Base-by-base conservation (phyloP, 306 rosid genomes). In the Inga laurina region DNA sequence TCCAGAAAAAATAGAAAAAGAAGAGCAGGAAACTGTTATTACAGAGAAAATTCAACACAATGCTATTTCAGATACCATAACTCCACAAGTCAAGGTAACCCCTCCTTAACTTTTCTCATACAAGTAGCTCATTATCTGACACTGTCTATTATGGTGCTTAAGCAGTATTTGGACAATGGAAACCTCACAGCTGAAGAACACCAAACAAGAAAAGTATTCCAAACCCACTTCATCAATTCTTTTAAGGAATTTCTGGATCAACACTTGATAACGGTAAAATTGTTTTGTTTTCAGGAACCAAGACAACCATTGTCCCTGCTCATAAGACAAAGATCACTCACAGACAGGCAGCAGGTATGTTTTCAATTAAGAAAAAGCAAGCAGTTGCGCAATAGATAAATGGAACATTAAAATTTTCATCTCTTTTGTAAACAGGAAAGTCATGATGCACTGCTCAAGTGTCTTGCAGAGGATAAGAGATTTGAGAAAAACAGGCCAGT, bases 291-390 rank as follows among this genome's bases (percentile, higher is more conserved):
- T 45, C 89, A 94, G 98, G 98, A 92, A 84, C 77, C 89, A 74
- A 86, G 61, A 81, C 83, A 82, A 52, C 70, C 89, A 24, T 79
- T 83, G 19, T 75, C 91, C 64, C 45, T 85, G n/a, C 94, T 94
- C 62, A 77, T 84, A n/a, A 94, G 86, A 79, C 98, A 94, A 76
- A 88, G 93, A 81, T 92, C 97, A 12, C 93, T 94, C 77, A 91
- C 97, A 43, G 98, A 94, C 12, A 88, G 92, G 78, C 98, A 94
- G 85, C 98, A 94, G 94, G 97, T 93, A 87, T 74, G 65, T 76
- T 79, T 57, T 57, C 49, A 62, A 24, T 81, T 15, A 62, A 81
- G 44, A 79, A 22, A n/a, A 48, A 74, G 32, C 57, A 61, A 32
- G 80, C 12, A 70, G 39, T 75, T 74, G 3, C 54, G 44, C 78